Percentiles rank a stretch among this genome's conserved stretches.
Conservation (phyloP, 1,284 basidiomycete genomes). For the Apiotrichum akiyoshidainum region DNA sequence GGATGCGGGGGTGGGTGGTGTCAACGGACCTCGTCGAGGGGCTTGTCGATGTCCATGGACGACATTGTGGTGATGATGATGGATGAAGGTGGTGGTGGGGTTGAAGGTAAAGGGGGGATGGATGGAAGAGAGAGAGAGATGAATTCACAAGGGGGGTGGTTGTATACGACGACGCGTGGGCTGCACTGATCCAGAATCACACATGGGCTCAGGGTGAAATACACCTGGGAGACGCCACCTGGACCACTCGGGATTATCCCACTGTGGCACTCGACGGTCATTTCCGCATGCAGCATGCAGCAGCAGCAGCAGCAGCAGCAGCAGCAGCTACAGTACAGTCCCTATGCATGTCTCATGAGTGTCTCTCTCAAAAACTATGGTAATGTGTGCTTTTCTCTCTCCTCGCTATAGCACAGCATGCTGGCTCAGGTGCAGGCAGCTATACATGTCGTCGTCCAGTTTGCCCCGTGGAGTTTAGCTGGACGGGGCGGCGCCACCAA, state of each 20-base stretch:
- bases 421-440: no score
- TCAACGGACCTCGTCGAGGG: conserved; percentile 75
- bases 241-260: background rate
- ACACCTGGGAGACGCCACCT: background rate
- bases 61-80: conserved; percentile 32
- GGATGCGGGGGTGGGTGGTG: background rate
- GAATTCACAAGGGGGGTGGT: background rate
- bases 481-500: conserved; percentile 16
- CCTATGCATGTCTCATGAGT: no score
- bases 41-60: conserved; percentile 64
- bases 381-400: no score
- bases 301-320: no score
- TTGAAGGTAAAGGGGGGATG: background rate
- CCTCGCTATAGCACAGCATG: background rate
- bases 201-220: background rate
- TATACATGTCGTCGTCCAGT: no score
- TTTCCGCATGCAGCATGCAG: background rate
- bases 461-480: background rate
- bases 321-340: background rate
- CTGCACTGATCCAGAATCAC: no score
- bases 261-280: background rate
- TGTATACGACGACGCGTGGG: no score
- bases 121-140: background rate
- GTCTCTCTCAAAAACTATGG: no score
- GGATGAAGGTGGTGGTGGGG: conserved; percentile 9